phyloP scores from a whole-genome alignment of 352 stramenopile species.

The Globisporangium nodosum region DNA sequence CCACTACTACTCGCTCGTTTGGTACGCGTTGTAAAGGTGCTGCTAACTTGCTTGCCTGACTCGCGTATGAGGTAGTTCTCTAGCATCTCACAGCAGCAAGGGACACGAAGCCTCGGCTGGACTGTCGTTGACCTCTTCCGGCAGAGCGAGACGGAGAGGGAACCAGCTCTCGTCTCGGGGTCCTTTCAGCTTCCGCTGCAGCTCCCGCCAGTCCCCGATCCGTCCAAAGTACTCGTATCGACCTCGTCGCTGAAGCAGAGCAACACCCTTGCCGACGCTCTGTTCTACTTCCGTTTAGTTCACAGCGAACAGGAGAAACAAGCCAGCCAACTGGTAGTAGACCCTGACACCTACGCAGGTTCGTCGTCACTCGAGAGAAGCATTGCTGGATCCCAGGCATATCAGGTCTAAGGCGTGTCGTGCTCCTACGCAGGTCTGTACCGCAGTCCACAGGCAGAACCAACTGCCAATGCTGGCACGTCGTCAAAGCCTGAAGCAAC shows the following conservation, averaged over 20 bases:
- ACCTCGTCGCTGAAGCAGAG: constrained; percentile 8
- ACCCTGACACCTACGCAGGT: constrained; percentile 35
- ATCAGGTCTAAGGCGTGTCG: background rate
- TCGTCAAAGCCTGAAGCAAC: background rate
- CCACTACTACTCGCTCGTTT: background rate
- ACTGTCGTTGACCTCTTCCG: constrained; percentile 33
- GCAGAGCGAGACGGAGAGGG: background rate
- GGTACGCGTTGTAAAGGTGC: background rate
- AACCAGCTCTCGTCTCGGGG: constrained; percentile 17
- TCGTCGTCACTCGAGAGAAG: background rate
- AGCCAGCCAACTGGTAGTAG: constrained; percentile 19
- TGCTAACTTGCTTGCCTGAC: background rate
- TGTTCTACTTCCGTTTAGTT: constrained; percentile 30
- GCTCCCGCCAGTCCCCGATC: constrained; percentile 33
- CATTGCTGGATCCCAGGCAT: background rate
- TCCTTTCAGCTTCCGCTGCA: constrained; percentile 37
- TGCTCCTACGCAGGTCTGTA: constrained; percentile 4
- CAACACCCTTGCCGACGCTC: constrained; percentile 8
- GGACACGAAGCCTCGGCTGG: constrained; percentile 34
- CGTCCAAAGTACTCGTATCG: constrained; percentile 23
- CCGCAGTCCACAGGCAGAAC: background rate
- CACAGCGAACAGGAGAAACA: constrained; percentile 23
- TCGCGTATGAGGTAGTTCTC: constrained; percentile 17
- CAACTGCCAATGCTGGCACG: background rate
- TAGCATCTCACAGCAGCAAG: constrained; percentile 6